A percentile compares a stretch with the other conserved stretches of the same genome.
Conservation (phyloP, 495 filamentous ascomycete genomes). For the Gamarada debralockiae region DNA sequence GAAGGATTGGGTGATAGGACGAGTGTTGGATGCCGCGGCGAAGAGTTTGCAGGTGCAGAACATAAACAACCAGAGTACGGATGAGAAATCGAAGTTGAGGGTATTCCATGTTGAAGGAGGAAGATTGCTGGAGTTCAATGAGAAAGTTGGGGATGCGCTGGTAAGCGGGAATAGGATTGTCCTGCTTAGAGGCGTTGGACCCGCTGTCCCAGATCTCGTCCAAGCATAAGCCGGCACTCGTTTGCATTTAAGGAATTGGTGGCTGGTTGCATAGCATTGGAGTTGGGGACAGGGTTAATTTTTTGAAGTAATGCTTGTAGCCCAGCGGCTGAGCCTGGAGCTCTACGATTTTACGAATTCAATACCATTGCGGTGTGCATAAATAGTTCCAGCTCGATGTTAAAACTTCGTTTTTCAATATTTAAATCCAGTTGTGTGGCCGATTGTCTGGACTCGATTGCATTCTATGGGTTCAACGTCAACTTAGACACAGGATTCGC, state of each 20-base stretch:
- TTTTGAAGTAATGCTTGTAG: not conserved
- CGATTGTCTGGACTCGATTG: too few species aligned
- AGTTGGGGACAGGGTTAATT: conserved; percentile 1
- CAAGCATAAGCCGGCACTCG: conserved; percentile 20
- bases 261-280: conserved; percentile 19
- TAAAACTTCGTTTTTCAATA: too few species aligned
- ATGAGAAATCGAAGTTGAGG: conserved; percentile 73
- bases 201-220: conserved; percentile 48
- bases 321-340: not conserved
- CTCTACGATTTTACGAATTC: not conserved
- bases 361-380: too few species aligned
- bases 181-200: conserved; percentile 76
- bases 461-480: conserved; percentile 1
- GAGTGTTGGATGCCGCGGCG: conserved; percentile 85
- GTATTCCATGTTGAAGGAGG: conserved; percentile 93
- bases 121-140: conserved; percentile 76
- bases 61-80: conserved; percentile 75
- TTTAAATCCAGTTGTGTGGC: too few species aligned
- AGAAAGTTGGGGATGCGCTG: conserved; percentile 68
- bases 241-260: not conserved
- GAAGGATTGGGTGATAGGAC: conserved; percentile 81
- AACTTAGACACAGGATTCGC: conserved; percentile 21
- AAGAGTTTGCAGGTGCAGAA: conserved; percentile 78
- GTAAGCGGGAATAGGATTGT: conserved; percentile 85
- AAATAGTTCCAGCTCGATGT: too few species aligned